Base-by-base conservation (phyloP, 495 filamentous ascomycete species). In the Aspergillus ellipticus region DNA sequence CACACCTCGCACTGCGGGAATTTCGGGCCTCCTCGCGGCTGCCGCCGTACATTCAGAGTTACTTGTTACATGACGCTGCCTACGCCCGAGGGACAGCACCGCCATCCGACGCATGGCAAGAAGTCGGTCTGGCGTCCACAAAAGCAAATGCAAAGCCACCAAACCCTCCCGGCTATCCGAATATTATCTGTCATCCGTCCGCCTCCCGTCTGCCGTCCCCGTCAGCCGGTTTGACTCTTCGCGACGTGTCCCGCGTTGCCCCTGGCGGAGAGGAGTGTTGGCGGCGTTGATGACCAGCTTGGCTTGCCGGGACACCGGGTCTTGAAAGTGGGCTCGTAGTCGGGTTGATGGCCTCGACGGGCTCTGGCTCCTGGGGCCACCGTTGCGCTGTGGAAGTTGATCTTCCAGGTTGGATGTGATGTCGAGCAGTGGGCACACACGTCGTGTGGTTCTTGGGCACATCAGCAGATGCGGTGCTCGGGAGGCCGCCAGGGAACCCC, bases 401-500 rank as follows among this genome's bases (percentile, higher is more conserved):
- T n/a, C n/a, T n/a, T n/a, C n/a, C n/a, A n/a, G n/a, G n/a, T n/a
- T n/a, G n/a, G n/a, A n/a, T n/a, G n/a, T n/a, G n/a, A n/a, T n/a
- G n/a, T n/a, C n/a, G n/a, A n/a, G n/a, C n/a, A n/a, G n/a, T n/a
- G n/a, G n/a, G n/a, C n/a, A n/a, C n/a, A n/a, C n/a, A n/a, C n/a
- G n/a, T n/a, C n/a, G n/a, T n/a, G n/a, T n/a, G n/a, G n/a, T n/a
- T n/a, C n/a, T 51, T 21, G 49, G 49, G 50, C 51, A 58, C 43
- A 31, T 74, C 69, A 89, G 67, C 90, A 95, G 70, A 89, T 87
- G 53, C 92, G 78, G 59, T 96, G 83, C 67, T 86, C 79, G 4
- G 92, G 90, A 61, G 85, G 82, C 59, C 94, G 82, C 88, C 92
- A 97, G 16, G 90, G 87, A 37, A 97, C 90, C 5, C 88, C 90